A percentile compares a stretch with the other conserved stretches of the same genome.
Conservation (phyloP, 176 grass and related monocot genomes). For the Oryza coarctata region DNA sequence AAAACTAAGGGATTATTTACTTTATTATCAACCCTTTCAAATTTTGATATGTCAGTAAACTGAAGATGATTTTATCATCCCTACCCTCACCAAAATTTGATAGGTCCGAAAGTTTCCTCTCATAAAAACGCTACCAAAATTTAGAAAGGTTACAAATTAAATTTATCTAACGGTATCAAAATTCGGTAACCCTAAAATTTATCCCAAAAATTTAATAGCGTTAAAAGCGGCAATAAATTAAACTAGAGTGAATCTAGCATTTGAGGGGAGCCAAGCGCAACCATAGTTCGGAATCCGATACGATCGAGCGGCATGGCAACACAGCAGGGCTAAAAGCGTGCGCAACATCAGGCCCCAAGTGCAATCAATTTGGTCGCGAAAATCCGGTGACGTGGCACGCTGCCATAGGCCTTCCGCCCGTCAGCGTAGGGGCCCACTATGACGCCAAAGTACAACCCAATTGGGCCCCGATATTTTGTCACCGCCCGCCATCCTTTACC, state of each 20-base stretch:
- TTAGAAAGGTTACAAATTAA: no score
- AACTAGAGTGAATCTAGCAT: not conserved
- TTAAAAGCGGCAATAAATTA: no score
- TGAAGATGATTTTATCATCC: no score
- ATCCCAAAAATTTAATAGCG: no score
- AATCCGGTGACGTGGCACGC: not conserved
- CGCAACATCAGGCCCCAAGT: not conserved
- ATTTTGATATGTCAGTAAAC: no score
- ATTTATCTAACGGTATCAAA: no score
- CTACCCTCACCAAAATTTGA: no score
- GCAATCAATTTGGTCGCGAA: not conserved
- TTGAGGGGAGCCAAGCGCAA: not conserved
- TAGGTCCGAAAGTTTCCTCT: no score
- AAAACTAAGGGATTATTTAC: not conserved
- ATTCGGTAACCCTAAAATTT: no score
- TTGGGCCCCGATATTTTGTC: not conserved
- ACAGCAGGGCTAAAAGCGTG: not conserved
- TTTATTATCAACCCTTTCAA: no score
- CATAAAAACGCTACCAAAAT: no score
- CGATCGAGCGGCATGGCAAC: not conserved
- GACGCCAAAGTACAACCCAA: conserved; percentile 23
- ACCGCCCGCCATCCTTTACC: conserved; percentile 49
- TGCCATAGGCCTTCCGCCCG: not conserved
- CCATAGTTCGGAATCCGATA: not conserved
- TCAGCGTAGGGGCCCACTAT: not conserved